Base-by-base conservation (phyloP, 2,329 filamentous ascomycete genomes). In the Bisporella sp. region DNA sequence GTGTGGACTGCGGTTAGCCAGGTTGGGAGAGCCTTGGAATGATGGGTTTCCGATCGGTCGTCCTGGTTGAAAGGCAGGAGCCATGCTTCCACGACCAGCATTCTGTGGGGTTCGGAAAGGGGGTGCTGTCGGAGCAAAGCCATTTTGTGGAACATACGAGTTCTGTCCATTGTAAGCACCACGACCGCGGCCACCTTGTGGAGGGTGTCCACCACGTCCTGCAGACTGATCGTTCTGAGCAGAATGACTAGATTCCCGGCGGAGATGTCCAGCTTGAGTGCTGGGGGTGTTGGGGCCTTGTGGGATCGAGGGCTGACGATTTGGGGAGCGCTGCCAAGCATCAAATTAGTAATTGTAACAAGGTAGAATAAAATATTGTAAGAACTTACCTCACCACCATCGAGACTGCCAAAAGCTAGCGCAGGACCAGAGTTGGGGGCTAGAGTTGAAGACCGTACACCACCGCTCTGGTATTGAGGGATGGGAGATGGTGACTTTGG, bases 401-500 rank as follows among this genome's bases (percentile, higher is more conserved):
- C 82, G 59, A 92, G 84, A 70, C 87, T 91, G 58, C 91, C 91
- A 73, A 96, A 96, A n/a, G 8, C n/a, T 37, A 37, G 8, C 60
- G 74, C 79, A 47, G 88, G 80, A 68, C 85, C 83, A 63, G 82
- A 84, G 49, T 79, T 79, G 59, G 83, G 83, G 59, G 84, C 77
- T 57, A 89, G 78, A 57, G 79, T 80, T 33, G 89, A 85, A 42
- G 90, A 89, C 60, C 91, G 91, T 63, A 89, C 75, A 49, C 84
- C 89, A 64, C 90, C 93, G 63, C 84, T 87, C 33, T 85, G 84
- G 47, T 90, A 89, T 69, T 92, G 88, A 32, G 93, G 92, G 61
- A 97, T 97, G 4, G 93, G 93, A 41, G 89, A 92, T 4, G 93
- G 93, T 43, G 92, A 96, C 59, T 87, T 85, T 45, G 87, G 84